phyloP scores from a whole-genome alignment of 1,284 basidiomycete species.

The Cryptococcus amylolentus region DNA sequence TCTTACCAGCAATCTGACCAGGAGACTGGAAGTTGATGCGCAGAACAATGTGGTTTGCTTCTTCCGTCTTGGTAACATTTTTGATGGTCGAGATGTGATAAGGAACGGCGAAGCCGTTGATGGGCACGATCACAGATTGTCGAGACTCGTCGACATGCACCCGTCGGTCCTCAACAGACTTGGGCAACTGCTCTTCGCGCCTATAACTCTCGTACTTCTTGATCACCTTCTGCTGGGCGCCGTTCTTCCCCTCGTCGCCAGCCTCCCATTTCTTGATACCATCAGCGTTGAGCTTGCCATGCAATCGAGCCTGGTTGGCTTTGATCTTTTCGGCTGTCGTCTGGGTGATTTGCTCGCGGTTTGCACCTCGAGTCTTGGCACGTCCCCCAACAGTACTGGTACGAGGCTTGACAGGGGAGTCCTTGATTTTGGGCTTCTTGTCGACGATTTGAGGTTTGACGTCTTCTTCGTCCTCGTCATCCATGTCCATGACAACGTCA shows the following conservation, averaged over 20 bases:
- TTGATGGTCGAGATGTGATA: slow-evolving; percentile 99
- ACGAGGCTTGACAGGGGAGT: slow-evolving; percentile 22
- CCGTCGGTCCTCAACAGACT: slow-evolving; percentile 68
- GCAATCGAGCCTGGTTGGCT: slow-evolving; percentile 84
- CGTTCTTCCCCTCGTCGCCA: slow-evolving; percentile 63
- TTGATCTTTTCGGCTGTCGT: slow-evolving; percentile 65
- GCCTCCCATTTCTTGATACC: slow-evolving; percentile 77
- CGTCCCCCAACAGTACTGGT: slow-evolving; percentile 62
- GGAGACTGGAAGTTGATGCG: slow-evolving; percentile 99
- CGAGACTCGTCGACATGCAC: slow-evolving; percentile 88
- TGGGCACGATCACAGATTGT: slow-evolving; percentile 84
- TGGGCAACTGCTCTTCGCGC: slow-evolving; percentile 83
- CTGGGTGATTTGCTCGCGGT: slow-evolving; percentile 74
- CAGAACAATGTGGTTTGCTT: slow-evolving; percentile 89
- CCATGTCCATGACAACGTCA: slow-evolving; percentile 82
- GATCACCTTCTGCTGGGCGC: slow-evolving; percentile 69
- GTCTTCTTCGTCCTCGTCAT: slow-evolving; percentile 40
- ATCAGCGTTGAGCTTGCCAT: slow-evolving; percentile 70
- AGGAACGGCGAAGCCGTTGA: slow-evolving; percentile 92
- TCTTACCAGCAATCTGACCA: slow-evolving; percentile 94
- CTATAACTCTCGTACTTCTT: slow-evolving; percentile 97
- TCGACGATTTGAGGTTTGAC: slow-evolving; percentile 42
- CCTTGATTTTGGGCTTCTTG: slow-evolving; percentile 62
- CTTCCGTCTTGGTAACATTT: slow-evolving; percentile 95
- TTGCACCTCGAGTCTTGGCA: slow-evolving; percentile 72